These are phyloP conservation scores for Phytomonas sp. DNA, from an alignment of 208 protist species.

Conservation along the genomic window DNA sequence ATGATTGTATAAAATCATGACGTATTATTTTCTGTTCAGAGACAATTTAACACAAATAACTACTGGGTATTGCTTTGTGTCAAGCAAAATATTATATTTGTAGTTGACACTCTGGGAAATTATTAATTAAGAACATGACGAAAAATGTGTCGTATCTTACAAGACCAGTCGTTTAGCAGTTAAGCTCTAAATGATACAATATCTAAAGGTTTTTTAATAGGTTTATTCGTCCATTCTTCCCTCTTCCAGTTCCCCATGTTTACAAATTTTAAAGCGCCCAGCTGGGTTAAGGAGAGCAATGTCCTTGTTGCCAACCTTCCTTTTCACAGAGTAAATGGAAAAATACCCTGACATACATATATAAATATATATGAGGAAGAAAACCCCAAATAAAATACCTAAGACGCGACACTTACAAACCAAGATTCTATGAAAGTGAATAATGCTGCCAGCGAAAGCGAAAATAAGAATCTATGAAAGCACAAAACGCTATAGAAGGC, in stretches of 20 bases:
- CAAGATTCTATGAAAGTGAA: slow-evolving; percentile 4
- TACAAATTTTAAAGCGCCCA: not conserved
- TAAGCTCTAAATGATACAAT: not conserved
- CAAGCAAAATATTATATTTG: not conserved
- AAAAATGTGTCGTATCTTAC: not conserved
- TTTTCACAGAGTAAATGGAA: not conserved
- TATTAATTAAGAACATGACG: not conserved
- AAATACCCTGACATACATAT: not conserved
- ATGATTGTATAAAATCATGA: not conserved
- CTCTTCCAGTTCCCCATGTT: not conserved
- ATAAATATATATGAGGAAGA: not conserved
- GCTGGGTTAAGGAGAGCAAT: not conserved
- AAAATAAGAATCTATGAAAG: slow-evolving; percentile 8
- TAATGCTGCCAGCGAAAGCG: not conserved
- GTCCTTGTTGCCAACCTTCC: not conserved
- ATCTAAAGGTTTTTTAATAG: not conserved
- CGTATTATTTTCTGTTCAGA: not conserved
- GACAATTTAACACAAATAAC: not conserved
- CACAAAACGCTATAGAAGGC: slow-evolving; percentile 9
- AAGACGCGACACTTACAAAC: not conserved
- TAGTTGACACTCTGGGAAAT: not conserved
- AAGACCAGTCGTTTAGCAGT: not conserved
- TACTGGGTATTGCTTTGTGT: not conserved
- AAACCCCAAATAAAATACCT: not conserved
- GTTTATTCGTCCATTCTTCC: not conserved